Conservation (phyloP, 2,329 filamentous ascomycete genomes). For the Fusarium graminum region DNA sequence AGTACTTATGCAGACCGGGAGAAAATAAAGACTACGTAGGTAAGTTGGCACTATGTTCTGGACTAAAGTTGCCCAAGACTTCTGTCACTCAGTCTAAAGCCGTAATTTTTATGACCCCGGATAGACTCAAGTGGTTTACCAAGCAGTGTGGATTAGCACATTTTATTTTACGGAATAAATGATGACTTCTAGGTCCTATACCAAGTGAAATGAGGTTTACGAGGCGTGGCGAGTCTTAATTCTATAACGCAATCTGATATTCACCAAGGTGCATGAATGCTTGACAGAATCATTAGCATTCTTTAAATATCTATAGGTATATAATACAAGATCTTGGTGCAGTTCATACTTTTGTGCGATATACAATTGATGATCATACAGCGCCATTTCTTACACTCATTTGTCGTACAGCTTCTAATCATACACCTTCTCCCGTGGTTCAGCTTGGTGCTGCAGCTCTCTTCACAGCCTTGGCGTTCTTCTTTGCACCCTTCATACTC, state of each 20-base stretch:
- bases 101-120: too few relatives aligned
- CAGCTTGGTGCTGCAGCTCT: slow-evolving; percentile 38
- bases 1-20: too few relatives aligned
- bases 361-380: slow-evolving; percentile 34
- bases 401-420: slow-evolving; percentile 28
- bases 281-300: neutral
- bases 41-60: too few relatives aligned
- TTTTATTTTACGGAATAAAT: too few relatives aligned
- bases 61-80: too few relatives aligned
- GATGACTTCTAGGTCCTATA: too few relatives aligned
- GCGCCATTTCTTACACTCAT: slow-evolving; percentile 28
- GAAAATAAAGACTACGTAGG: too few relatives aligned
- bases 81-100: too few relatives aligned
- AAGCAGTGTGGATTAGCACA: too few relatives aligned
- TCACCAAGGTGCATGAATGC: neutral
- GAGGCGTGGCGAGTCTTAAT: too few relatives aligned
- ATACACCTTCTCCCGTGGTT: slow-evolving; percentile 12
- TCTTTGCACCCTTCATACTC: slow-evolving; percentile 75
- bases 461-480: slow-evolving; percentile 54
- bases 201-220: too few relatives aligned
- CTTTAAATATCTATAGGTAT: slow-evolving; percentile 1
- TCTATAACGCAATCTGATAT: neutral
- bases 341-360: slow-evolving; percentile 24
- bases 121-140: too few relatives aligned
- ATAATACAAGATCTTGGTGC: slow-evolving; percentile 29